Percentiles rank a stretch among this genome's conserved stretches.
Conservation (phyloP, 345 rosid genomes). For the Dimocarpus longan region DNA sequence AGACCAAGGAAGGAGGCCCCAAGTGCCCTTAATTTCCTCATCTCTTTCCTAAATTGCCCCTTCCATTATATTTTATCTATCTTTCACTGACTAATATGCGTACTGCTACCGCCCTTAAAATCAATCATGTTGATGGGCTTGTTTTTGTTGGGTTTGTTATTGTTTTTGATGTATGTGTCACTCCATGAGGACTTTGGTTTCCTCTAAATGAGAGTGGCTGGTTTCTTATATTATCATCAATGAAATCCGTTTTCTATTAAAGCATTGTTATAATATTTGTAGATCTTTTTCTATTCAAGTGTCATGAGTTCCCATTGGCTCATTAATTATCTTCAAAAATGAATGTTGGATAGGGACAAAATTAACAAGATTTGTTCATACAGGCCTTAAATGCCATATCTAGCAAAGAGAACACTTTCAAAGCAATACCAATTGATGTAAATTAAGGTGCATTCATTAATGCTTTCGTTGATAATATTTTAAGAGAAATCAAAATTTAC, state of each 20-base stretch:
- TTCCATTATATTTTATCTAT: not conserved
- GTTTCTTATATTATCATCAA: slow-evolving; percentile 19
- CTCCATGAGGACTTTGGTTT: slow-evolving; percentile 23
- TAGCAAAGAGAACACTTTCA: too few relatives aligned
- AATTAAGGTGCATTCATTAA: too few relatives aligned
- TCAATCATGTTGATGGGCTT: too few relatives aligned
- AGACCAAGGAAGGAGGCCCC: slow-evolving; percentile 71
- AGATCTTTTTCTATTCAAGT: too few relatives aligned
- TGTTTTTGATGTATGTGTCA: slow-evolving; percentile 13
- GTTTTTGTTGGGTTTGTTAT: not conserved
- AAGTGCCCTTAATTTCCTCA: slow-evolving; percentile 52
- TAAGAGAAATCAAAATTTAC: too few relatives aligned
- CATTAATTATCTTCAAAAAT: too few relatives aligned
- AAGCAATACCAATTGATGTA: too few relatives aligned
- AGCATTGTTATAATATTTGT: not conserved
- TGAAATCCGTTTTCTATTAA: slow-evolving; percentile 14
- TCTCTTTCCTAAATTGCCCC: not conserved
- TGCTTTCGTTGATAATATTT: too few relatives aligned
- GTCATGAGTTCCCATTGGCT: too few relatives aligned
- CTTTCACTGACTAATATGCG: not conserved
- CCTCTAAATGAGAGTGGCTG: slow-evolving; percentile 40
- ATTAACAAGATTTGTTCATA: too few relatives aligned
- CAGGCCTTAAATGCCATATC: too few relatives aligned
- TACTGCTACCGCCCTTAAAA: not conserved
- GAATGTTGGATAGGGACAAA: too few relatives aligned